A percentile compares a stretch with the other conserved stretches of the same genome.
These are phyloP conservation scores for Eleusine indica DNA, from an alignment of 176 grass and related monocot species.

Conservation along the genomic window DNA sequence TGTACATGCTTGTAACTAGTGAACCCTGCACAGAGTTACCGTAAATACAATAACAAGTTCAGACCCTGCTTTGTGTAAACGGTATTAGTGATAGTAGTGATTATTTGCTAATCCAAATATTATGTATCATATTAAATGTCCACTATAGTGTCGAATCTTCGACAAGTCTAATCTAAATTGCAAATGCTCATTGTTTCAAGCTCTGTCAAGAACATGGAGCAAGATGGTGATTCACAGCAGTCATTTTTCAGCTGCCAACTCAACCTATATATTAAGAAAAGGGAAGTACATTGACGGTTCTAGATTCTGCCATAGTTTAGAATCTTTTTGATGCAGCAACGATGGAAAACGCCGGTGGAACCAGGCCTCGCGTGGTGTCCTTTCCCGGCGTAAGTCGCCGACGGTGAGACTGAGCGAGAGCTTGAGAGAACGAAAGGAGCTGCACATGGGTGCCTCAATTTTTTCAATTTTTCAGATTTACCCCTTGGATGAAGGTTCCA, in stretches of 20 bases:
- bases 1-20: background rate
- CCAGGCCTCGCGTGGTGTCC: no score
- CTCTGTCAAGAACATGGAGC: background rate
- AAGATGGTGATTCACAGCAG: background rate
- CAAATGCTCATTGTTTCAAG: background rate
- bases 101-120: background rate
- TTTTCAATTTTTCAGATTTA: no score
- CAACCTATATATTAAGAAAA: constrained; percentile 11
- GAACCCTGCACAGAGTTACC: constrained; percentile 5
- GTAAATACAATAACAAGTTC: background rate
- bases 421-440: no score
- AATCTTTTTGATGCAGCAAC: constrained; percentile 1
- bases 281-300: background rate
- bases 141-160: constrained; percentile 9
- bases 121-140: background rate
- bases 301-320: background rate
- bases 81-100: background rate
- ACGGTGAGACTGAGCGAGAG: no score
- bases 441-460: no score
- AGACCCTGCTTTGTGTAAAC: background rate
- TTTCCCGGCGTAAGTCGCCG: no score
- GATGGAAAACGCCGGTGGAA: no score
- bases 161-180: background rate
- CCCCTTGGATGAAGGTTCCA: no score
- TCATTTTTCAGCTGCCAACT: constrained; percentile 26